These are phyloP conservation scores for Coelastrella sp. DNA, from an alignment of 139 green algal species.

Conservation along the genomic window DNA sequence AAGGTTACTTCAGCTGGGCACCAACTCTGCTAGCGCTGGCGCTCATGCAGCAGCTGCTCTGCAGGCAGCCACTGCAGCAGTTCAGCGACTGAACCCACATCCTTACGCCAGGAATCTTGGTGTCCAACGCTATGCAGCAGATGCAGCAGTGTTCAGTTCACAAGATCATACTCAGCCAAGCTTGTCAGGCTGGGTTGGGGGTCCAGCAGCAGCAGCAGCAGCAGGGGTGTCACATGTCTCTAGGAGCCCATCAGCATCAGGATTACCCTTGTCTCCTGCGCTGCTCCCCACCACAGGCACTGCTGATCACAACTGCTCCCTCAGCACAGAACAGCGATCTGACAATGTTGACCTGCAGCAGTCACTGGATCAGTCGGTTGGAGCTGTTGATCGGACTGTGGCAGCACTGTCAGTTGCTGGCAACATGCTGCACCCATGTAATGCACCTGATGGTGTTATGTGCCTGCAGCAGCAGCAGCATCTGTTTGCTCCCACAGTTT, in stretches of 20 bases:
- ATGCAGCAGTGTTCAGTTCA: constrained; percentile 13
- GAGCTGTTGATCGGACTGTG: neutral
- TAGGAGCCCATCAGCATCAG: no score
- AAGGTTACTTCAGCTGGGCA: no score
- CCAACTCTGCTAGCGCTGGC: no score
- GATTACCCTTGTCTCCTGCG: no score
- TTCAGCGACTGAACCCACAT: neutral
- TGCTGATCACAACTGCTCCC: no score
- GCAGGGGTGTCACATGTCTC: neutral
- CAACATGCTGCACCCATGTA: constrained; percentile 1
- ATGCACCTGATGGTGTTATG: neutral
- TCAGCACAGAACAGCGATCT: no score
- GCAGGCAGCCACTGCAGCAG: constrained; percentile 34
- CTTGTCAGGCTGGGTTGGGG: no score
- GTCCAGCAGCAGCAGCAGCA: neutral
- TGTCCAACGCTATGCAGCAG: constrained; percentile 27
- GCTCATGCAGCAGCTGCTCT: constrained; percentile 12
- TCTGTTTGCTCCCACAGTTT: neutral
- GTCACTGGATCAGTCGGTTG: neutral
- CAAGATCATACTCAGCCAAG: neutral
- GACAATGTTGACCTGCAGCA: neutral
- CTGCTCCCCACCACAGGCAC: no score
- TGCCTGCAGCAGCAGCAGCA: constrained; percentile 34
- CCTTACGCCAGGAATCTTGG: constrained; percentile 12
- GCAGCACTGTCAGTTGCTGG: neutral